Evolutionary conservation across 495 filamentous ascomycete species (phyloP).

Genomic region (Aspergillus taichungensis): DNA sequence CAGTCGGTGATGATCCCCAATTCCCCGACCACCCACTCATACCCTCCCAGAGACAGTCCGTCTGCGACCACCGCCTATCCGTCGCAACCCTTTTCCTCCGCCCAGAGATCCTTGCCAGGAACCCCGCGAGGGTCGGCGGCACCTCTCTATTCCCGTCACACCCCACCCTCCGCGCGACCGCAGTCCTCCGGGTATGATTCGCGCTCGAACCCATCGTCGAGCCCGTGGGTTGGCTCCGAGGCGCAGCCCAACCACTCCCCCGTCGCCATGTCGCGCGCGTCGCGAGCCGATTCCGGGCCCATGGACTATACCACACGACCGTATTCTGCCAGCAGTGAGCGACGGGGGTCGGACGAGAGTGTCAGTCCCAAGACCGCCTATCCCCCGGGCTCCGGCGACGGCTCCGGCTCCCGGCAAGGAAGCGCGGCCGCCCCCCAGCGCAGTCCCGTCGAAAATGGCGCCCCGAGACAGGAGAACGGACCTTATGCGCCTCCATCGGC

Average conservation of each 20-base stretch:
- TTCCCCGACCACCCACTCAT: slow-evolving; percentile 26
- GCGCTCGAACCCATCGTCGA: slow-evolving; percentile 26
- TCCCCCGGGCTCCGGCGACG: slow-evolving; percentile 16
- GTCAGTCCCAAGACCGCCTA: slow-evolving; percentile 38
- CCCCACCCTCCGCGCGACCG: slow-evolving; percentile 25
- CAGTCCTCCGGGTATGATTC: slow-evolving; percentile 22
- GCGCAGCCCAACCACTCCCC: slow-evolving; percentile 24
- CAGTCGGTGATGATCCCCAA: slow-evolving; percentile 38
- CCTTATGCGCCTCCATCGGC: slow-evolving; percentile 14
- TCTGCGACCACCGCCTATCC: slow-evolving; percentile 24
- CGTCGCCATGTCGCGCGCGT: slow-evolving; percentile 16
- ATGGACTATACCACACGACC: slow-evolving; percentile 21
- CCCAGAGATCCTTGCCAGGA: slow-evolving; percentile 35
- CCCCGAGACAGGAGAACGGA: slow-evolving; percentile 19
- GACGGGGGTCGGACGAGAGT: slow-evolving; percentile 31
- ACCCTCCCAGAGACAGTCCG: slow-evolving; percentile 33
- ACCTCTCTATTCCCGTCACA: slow-evolving; percentile 23
- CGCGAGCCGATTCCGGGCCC: slow-evolving; percentile 20
- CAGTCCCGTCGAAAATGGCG: slow-evolving; percentile 20
- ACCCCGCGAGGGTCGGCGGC: slow-evolving; percentile 42
- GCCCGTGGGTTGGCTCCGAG: slow-evolving; percentile 25
- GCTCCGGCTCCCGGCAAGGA: slow-evolving; percentile 21
- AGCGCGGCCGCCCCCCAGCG: slow-evolving; percentile 13
- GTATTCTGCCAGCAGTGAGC: slow-evolving; percentile 20
- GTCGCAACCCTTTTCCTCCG: slow-evolving; percentile 32